These are phyloP conservation scores for Jatropha podagrica DNA, from an alignment of 441 rosid species.

Conservation along the genomic window DNA sequence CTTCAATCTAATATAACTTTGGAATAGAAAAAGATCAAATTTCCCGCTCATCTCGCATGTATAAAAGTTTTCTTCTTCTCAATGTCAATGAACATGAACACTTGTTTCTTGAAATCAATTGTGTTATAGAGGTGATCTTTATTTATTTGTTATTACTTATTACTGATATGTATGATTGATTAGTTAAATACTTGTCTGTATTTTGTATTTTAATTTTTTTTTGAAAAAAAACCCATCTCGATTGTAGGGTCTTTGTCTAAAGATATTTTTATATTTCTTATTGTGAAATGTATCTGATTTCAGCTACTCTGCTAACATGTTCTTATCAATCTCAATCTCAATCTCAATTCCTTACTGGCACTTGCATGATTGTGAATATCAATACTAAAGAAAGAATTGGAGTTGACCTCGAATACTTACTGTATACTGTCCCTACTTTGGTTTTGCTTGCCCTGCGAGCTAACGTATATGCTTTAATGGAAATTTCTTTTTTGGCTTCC, in stretches of 20 bases:
- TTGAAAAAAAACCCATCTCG: neutral
- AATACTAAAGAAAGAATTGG: neutral
- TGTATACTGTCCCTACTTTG: neutral
- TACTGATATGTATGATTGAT: neutral
- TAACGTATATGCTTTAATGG: neutral
- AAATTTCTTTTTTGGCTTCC: neutral
- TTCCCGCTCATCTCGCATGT: neutral
- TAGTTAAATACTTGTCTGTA: neutral
- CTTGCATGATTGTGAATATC: neutral
- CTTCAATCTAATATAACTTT: no score
- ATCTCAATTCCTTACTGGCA: no score
- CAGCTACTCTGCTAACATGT: neutral
- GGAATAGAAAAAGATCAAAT: no score
- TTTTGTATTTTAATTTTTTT: neutral
- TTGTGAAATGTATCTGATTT: neutral
- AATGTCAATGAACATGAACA: neutral
- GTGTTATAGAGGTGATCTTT: neutral
- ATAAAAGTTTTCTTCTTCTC: neutral
- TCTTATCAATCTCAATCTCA: neutral
- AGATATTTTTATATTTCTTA: neutral
- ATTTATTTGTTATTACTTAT: neutral
- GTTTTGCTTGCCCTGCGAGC: neutral
- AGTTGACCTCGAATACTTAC: constrained; percentile 14
- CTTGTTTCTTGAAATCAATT: neutral
- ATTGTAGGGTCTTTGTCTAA: neutral